phyloP scores from a whole-genome alignment of 2,329 filamentous ascomycete genomes.

The Lasiodiplodia sp. region DNA sequence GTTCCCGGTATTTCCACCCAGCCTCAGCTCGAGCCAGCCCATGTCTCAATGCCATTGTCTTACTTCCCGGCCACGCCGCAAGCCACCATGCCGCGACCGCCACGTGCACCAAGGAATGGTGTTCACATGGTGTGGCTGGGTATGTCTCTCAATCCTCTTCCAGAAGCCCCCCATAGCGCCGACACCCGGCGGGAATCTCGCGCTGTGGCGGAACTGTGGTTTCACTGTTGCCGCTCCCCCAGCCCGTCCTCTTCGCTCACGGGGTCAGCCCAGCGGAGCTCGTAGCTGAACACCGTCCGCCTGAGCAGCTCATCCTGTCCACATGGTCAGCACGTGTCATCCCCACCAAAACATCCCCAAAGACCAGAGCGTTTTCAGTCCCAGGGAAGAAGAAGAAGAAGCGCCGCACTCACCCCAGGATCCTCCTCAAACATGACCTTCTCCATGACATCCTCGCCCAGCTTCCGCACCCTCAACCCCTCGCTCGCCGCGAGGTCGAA shows the following conservation, averaged over 20 bases:
- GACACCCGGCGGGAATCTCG: not conserved
- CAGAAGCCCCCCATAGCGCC: not conserved
- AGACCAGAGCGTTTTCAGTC: not conserved
- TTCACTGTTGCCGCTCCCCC: not conserved
- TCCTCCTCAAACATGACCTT: slow-evolving; percentile 90
- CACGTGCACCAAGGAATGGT: not conserved
- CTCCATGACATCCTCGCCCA: slow-evolving; percentile 82
- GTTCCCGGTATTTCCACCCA: not conserved
- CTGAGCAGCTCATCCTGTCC: slow-evolving; percentile 76
- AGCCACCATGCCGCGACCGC: not conserved
- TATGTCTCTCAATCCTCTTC: not conserved
- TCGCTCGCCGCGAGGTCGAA: slow-evolving; percentile 74
- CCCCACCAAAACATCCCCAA: not conserved
- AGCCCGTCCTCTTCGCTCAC: not conserved
- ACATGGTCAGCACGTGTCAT: slow-evolving; percentile 6
- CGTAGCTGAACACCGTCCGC: slow-evolving; percentile 82
- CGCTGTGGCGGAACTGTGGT: not conserved
- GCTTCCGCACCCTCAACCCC: slow-evolving; percentile 76
- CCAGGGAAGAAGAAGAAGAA: not conserved
- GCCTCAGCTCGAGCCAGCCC: not conserved
- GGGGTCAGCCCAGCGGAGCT: slow-evolving; percentile 67
- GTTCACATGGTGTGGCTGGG: not conserved
- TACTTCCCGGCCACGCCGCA: not conserved
- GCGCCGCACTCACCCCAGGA: slow-evolving; percentile 65
- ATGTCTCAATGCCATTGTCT: slow-evolving; percentile 9